Conservation (phyloP, 345 rosid species). For the Xanthoceras sorbifolium region DNA sequence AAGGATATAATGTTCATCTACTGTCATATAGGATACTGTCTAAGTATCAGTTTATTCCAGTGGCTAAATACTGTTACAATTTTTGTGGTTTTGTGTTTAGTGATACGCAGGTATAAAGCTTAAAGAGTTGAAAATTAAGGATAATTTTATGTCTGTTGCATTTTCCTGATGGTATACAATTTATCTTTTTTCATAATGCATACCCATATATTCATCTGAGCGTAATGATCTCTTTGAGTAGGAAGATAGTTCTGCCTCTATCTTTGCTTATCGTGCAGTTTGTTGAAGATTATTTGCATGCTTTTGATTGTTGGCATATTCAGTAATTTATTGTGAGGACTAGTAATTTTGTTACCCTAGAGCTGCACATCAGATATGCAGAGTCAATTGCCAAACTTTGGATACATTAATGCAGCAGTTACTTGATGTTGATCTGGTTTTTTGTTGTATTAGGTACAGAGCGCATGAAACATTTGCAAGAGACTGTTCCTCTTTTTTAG, state of each 20-base stretch:
- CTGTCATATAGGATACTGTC: neutral
- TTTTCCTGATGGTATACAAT: neutral
- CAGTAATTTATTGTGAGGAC: neutral
- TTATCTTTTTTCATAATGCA: neutral
- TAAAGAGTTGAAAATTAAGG: neutral
- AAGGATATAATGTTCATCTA: neutral
- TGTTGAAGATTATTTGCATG: neutral
- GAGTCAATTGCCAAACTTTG: neutral
- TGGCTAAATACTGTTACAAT: neutral
- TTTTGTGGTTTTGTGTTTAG: no score
- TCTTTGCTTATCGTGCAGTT: neutral
- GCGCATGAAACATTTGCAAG: neutral
- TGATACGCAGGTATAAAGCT: neutral
- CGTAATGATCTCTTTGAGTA: neutral
- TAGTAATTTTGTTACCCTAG: neutral
- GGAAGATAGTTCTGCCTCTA: neutral
- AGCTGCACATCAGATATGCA: neutral
- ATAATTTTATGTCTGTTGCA: neutral
- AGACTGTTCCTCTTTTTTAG: neutral
- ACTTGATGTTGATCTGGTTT: conserved; percentile 1
- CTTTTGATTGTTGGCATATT: neutral
- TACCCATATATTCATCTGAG: neutral
- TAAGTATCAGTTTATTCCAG: neutral
- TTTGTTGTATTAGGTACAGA: neutral
- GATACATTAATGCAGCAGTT: no score